These are phyloP conservation scores for Schizosaccharomyces octosporus DNA, from an alignment of 805 yeast species.

Conservation along the genomic window DNA sequence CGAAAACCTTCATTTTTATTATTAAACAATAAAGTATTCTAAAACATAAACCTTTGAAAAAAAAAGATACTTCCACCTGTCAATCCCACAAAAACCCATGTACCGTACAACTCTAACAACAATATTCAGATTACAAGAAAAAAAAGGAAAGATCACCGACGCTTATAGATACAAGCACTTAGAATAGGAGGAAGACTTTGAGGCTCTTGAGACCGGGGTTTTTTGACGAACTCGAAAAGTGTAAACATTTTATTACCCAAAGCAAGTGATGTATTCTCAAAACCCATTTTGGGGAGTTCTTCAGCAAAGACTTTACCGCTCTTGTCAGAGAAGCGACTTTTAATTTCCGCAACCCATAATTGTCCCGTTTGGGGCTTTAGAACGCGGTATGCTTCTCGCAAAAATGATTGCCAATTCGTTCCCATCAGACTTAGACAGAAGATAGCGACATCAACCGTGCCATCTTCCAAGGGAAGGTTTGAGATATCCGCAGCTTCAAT, in stretches of 20 bases:
- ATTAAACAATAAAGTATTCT: no score
- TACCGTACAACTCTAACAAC: neutral
- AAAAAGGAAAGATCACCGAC: constrained; percentile 25
- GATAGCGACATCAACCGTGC: constrained; percentile 64
- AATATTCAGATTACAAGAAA: neutral
- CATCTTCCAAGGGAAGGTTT: constrained; percentile 61
- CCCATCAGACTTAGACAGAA: constrained; percentile 91
- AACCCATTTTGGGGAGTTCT: constrained; percentile 52
- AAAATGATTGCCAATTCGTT: constrained; percentile 77
- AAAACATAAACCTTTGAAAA: no score
- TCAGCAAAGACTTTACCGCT: constrained; percentile 39
- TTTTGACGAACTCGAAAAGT: constrained; percentile 65
- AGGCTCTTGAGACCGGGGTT: constrained; percentile 17
- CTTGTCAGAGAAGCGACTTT: constrained; percentile 60
- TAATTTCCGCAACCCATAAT: constrained; percentile 92
- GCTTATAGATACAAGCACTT: constrained; percentile 88
- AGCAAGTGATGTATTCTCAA: constrained; percentile 72
- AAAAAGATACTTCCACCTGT: no score
- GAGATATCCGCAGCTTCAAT: constrained; percentile 93
- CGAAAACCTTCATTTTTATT: no score
- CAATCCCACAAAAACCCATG: neutral
- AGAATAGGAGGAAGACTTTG: constrained; percentile 48
- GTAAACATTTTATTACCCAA: constrained; percentile 80
- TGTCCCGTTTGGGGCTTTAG: constrained; percentile 57
- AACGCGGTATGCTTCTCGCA: constrained; percentile 69